Evolutionary conservation across 1,139 yeast genomes (phyloP).

Genomic region (Yamadazyma songkhlaensis): DNA sequence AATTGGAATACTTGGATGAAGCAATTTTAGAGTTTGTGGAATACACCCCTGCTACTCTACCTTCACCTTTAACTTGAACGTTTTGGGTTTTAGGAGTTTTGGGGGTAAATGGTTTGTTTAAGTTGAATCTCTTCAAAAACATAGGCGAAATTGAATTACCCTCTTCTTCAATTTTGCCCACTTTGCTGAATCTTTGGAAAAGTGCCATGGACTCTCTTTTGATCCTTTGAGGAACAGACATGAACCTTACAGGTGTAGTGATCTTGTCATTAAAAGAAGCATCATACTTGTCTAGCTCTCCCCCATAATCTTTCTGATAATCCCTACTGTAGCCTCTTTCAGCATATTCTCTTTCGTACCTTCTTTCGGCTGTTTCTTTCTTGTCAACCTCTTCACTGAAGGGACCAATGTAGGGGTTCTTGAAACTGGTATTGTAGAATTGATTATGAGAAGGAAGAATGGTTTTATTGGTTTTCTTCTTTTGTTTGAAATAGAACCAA

Average conservation of each 20-base stretch:
- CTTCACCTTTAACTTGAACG: constrained; percentile 1
- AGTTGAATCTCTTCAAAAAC: constrained; percentile 33
- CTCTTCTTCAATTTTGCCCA: constrained; percentile 10
- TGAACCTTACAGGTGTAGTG: constrained; percentile 13
- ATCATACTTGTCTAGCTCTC: too few relatives aligned
- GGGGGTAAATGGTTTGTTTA: constrained; percentile 18
- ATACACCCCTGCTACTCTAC: constrained; percentile 2
- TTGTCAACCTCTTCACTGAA: too few relatives aligned
- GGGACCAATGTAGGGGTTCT: background rate
- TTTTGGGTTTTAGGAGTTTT: constrained; percentile 6
- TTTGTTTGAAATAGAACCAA: constrained; percentile 16
- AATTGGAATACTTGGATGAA: background rate
- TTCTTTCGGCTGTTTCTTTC: background rate
- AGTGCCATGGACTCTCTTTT: constrained; percentile 10
- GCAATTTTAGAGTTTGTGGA: background rate
- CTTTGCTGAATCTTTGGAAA: constrained; percentile 10
- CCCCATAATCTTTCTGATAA: background rate
- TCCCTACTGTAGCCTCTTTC: background rate
- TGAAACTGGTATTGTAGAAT: background rate
- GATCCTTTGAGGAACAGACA: constrained; percentile 11
- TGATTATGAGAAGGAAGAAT: constrained; percentile 10
- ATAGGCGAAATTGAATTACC: constrained; percentile 26
- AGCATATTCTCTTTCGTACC: too few relatives aligned
- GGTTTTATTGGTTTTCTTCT: constrained; percentile 8
- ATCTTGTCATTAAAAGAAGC: too few relatives aligned